Evolutionary conservation across 1,139 yeast species (phyloP).

Genomic region (Nakaseomyces glabratus): DNA sequence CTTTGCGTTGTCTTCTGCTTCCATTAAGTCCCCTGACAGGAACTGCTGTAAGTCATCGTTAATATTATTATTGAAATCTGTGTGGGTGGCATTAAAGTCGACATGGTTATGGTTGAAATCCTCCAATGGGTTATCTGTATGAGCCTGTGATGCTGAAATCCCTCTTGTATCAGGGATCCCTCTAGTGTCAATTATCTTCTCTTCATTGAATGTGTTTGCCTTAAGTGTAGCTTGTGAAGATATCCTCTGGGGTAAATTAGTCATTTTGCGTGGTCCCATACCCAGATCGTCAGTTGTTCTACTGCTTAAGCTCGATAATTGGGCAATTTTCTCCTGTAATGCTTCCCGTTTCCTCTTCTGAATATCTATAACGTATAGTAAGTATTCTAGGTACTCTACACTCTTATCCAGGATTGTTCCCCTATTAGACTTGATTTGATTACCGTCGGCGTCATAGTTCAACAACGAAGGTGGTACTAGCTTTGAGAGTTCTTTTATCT

Average conservation of each 20-base stretch:
- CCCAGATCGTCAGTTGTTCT: too few species aligned
- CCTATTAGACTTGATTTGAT: slow-evolving; percentile 66
- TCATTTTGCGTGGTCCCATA: too few species aligned
- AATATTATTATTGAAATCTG: background rate
- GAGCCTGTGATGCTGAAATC: background rate
- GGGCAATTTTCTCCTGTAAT: slow-evolving; percentile 32
- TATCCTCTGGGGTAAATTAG: slow-evolving; percentile 3
- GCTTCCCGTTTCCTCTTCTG: slow-evolving; percentile 35
- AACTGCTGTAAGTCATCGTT: slow-evolving; percentile 27
- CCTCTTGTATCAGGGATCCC: slow-evolving; percentile 4
- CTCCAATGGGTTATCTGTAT: too few species aligned
- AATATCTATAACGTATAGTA: slow-evolving; percentile 37
- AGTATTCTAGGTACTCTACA: slow-evolving; percentile 57
- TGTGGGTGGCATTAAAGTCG: too few species aligned
- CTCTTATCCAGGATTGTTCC: slow-evolving; percentile 58
- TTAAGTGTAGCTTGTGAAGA: slow-evolving; percentile 1
- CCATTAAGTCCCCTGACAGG: slow-evolving; percentile 26
- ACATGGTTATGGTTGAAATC: too few species aligned
- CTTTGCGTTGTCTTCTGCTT: slow-evolving; percentile 29
- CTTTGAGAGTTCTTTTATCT: slow-evolving; percentile 61
- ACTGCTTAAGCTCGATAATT: slow-evolving; percentile 23
- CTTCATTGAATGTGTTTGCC: slow-evolving; percentile 6
- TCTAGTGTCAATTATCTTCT: slow-evolving; percentile 13
- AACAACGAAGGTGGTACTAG: slow-evolving; percentile 65
- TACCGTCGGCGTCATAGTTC: slow-evolving; percentile 43